phyloP scores from a whole-genome alignment of 495 filamentous ascomycete species.

The Staphylotrichum tortipilum region DNA sequence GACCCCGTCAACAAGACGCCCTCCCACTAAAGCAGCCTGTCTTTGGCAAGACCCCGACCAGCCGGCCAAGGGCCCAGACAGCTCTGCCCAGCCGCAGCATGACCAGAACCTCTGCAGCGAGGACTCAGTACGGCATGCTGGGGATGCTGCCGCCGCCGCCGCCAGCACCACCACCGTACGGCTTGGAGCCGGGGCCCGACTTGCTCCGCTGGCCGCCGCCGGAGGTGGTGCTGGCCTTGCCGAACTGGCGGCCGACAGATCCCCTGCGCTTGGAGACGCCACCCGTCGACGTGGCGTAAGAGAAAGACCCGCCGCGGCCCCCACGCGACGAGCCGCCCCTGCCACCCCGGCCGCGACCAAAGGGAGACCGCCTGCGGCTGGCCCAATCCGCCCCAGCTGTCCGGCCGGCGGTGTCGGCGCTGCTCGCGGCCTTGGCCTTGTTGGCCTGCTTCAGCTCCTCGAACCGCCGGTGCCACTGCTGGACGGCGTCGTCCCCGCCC shows the following conservation, averaged over 20 bases:
- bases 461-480: constrained; percentile 10
- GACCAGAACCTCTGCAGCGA: too few species aligned
- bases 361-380: constrained; percentile 8
- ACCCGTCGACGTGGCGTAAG: constrained; percentile 2
- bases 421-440: background rate
- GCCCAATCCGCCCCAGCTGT: constrained; percentile 7
- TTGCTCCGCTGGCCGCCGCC: background rate
- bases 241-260: constrained; percentile 1
- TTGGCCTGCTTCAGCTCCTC: background rate
- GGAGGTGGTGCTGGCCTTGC: background rate
- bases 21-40: too few species aligned
- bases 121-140: constrained; percentile 33
- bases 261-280: constrained; percentile 27
- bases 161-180: constrained; percentile 10
- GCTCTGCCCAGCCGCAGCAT: too few species aligned
- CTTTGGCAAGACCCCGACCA: too few species aligned
- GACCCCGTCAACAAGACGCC: too few species aligned
- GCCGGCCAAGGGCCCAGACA: too few species aligned
- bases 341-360: constrained; percentile 15
- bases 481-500: constrained; percentile 13
- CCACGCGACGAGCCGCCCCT: constrained; percentile 9
- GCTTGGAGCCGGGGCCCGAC: background rate
- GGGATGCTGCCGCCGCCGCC: constrained; percentile 26
- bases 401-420: background rate
- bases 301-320: background rate